These are phyloP conservation scores for Neonectria coccinea DNA, from an alignment of 2,329 filamentous ascomycete genomes.

Conservation along the genomic window DNA sequence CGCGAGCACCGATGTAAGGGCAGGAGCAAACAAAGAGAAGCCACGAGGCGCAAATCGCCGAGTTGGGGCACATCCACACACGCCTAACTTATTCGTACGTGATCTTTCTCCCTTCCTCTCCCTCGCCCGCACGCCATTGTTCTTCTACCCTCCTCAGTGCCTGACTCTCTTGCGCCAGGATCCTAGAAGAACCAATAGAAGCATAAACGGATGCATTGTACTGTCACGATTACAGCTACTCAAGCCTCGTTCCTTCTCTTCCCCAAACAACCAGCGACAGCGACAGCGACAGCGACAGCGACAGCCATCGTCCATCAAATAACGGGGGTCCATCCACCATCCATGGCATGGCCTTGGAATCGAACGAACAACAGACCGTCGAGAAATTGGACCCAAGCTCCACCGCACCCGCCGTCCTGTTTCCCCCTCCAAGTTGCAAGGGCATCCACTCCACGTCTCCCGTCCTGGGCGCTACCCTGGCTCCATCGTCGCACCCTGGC, in stretches of 20 bases:
- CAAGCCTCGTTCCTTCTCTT: background rate
- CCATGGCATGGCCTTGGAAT: slow-evolving; percentile 16
- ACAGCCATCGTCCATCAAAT: background rate
- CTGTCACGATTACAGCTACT: background rate
- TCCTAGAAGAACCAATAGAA: background rate
- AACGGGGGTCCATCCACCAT: slow-evolving; percentile 3
- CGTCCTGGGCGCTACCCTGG: slow-evolving; percentile 20
- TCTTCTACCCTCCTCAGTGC: background rate
- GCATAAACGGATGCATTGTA: background rate
- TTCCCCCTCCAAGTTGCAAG: slow-evolving; percentile 24
- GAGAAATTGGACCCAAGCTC: slow-evolving; percentile 27
- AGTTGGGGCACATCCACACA: slow-evolving; percentile 3
- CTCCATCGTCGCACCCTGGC: slow-evolving; percentile 35
- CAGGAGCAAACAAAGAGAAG: slow-evolving; percentile 1
- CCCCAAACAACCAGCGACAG: background rate
- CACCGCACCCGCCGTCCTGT: slow-evolving; percentile 27
- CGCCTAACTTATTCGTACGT: background rate
- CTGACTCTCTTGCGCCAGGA: background rate
- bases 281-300: background rate
- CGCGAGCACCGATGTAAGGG: background rate
- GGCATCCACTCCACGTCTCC: slow-evolving; percentile 25
- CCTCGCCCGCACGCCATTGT: no score
- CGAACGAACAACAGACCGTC: slow-evolving; percentile 26
- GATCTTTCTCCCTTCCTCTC: background rate
- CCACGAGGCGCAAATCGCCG: slow-evolving; percentile 11